Percentiles rank a stretch among this genome's conserved stretches.
Evolutionary conservation across 768 basidiomycete genomes (phyloP).

Genomic region (Boletus coccyginus): DNA sequence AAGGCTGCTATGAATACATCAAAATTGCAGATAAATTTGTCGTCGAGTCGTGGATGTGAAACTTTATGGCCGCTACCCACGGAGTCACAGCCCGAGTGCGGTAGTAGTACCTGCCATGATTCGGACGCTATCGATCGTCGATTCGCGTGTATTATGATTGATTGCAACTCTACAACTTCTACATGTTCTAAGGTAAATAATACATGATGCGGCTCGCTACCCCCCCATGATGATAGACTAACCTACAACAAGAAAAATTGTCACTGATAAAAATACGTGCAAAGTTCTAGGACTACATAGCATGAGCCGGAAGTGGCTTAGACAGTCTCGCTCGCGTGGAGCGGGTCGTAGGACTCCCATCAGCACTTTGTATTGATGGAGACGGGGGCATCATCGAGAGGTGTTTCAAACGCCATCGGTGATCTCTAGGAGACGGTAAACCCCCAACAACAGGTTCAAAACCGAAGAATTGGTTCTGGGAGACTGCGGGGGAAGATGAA

Average conservation of each 20-base stretch:
- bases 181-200: background rate
- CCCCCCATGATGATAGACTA: background rate
- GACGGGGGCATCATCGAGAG: conserved; percentile 18
- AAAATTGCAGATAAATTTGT: background rate
- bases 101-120: no score
- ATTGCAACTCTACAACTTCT: background rate
- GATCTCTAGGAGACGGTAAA: background rate
- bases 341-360: conserved; percentile 1
- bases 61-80: background rate
- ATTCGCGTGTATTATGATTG: background rate
- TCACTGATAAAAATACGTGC: background rate
- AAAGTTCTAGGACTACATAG: conserved; percentile 16
- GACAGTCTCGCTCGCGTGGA: conserved; percentile 9
- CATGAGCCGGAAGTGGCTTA: conserved; percentile 18
- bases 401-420: conserved; percentile 10
- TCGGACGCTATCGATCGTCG: no score
- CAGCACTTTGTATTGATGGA: conserved; percentile 1
- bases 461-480: background rate
- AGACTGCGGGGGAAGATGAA: background rate
- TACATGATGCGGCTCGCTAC: background rate
- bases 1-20: background rate
- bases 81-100: background rate
- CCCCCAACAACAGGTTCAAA: background rate
- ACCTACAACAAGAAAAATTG: background rate
- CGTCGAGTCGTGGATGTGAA: background rate